Conservation (phyloP, 306 rosid species). For the Vigna hirtella region DNA sequence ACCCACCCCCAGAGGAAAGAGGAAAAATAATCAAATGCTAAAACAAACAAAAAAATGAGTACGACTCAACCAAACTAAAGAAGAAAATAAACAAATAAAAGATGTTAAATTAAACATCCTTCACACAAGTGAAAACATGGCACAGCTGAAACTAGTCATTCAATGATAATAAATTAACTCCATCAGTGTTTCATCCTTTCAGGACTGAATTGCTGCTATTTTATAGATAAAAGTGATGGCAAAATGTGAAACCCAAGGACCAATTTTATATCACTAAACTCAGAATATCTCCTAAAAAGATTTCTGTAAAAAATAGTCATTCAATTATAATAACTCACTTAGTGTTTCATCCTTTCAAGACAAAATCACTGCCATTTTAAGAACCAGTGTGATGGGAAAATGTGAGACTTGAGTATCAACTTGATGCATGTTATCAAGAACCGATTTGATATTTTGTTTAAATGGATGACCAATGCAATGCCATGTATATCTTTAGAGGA, state of each 20-base stretch:
- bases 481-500: background rate
- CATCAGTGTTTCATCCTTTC: slow-evolving; percentile 19
- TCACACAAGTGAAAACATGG: slow-evolving; percentile 5
- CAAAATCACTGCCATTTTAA: background rate
- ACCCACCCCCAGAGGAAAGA: slow-evolving; percentile 15
- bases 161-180: slow-evolving; percentile 16
- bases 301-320: background rate
- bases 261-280: background rate
- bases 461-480: background rate
- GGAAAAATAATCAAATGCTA: slow-evolving; percentile 29
- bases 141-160: slow-evolving; percentile 25
- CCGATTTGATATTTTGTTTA: background rate
- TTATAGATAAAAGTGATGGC: background rate
- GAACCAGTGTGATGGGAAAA: background rate
- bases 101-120: slow-evolving; percentile 14
- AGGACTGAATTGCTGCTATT: background rate
- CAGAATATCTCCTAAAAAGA: background rate
- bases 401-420: no score
- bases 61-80: slow-evolving; percentile 16
- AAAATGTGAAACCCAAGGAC: background rate
- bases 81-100: slow-evolving; percentile 17
- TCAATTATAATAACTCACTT: slow-evolving; percentile 19
- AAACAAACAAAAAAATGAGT: background rate
- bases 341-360: slow-evolving; percentile 24
- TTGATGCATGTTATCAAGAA: background rate